These are phyloP conservation scores for Fusarium palustre DNA, from an alignment of 2,329 filamentous ascomycete genomes.

Conservation along the genomic window DNA sequence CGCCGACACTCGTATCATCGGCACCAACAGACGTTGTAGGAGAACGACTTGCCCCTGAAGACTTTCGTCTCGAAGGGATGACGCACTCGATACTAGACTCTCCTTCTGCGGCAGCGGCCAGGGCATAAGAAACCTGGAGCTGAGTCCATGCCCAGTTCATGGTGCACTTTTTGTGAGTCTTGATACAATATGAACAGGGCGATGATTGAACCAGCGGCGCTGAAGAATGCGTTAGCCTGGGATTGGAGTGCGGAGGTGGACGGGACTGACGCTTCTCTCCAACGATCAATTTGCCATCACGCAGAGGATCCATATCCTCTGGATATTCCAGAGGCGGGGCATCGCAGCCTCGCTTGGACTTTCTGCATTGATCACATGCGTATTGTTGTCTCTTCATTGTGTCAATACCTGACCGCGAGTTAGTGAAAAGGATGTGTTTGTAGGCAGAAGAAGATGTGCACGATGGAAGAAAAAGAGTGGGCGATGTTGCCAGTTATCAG, in stretches of 20 bases:
- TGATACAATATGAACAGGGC: slow-evolving; percentile 49
- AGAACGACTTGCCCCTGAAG: background rate
- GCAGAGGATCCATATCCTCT: slow-evolving; percentile 7
- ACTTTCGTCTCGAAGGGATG: background rate
- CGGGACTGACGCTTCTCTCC: slow-evolving; percentile 20
- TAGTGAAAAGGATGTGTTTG: background rate
- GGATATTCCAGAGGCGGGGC: slow-evolving; percentile 15
- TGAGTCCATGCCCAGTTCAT: slow-evolving; percentile 45
- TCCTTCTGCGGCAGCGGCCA: slow-evolving; percentile 13
- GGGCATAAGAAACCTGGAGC: slow-evolving; percentile 15
- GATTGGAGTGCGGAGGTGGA: background rate
- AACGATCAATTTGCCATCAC: slow-evolving; percentile 23
- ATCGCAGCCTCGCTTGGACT: slow-evolving; percentile 29
- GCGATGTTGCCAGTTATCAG: background rate
- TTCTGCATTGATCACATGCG: slow-evolving; percentile 29
- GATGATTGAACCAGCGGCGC: slow-evolving; percentile 9
- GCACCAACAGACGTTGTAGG: background rate
- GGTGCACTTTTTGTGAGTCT: slow-evolving; percentile 48
- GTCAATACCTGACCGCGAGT: too few species aligned
- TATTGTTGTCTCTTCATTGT: slow-evolving; percentile 30
- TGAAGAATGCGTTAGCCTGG: background rate
- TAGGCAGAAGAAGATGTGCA: background rate
- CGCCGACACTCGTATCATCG: slow-evolving; percentile 3
- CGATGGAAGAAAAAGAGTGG: background rate
- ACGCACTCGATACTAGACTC: slow-evolving; percentile 18